Evolutionary conservation across 805 yeast species (phyloP).

Genomic region (Helenozyma rhizophorensis): DNA sequence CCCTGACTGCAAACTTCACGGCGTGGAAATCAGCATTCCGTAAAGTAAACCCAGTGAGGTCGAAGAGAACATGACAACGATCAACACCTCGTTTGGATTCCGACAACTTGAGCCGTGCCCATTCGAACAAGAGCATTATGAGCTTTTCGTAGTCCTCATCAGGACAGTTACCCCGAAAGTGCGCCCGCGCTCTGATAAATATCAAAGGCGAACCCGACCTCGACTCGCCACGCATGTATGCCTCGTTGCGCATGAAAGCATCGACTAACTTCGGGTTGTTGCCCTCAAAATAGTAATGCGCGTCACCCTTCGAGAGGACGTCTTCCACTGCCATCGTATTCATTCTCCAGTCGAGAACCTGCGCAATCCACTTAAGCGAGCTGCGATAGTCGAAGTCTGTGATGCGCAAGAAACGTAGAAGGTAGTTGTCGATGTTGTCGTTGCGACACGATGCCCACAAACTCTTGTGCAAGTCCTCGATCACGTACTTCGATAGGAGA

Average conservation of each 20-base stretch:
- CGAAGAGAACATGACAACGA: slow-evolving; percentile 9
- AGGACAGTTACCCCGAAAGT: slow-evolving; percentile 6
- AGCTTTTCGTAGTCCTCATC: slow-evolving; percentile 6
- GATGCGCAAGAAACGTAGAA: slow-evolving; percentile 8
- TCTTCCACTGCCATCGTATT: slow-evolving; percentile 6
- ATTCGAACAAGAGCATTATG: slow-evolving; percentile 6
- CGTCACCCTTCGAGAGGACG: slow-evolving; percentile 9
- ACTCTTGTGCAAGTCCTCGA: slow-evolving; percentile 11
- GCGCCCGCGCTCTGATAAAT: slow-evolving; percentile 4
- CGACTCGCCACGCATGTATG: slow-evolving; percentile 5
- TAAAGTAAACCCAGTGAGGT: slow-evolving; percentile 10
- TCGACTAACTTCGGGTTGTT: slow-evolving; percentile 2
- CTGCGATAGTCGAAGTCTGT: slow-evolving; percentile 4
- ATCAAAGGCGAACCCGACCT: slow-evolving; percentile 6
- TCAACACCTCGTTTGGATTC: slow-evolving; percentile 6
- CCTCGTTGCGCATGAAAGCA: slow-evolving; percentile 5
- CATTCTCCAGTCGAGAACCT: slow-evolving; percentile 8
- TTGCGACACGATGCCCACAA: slow-evolving; percentile 10
- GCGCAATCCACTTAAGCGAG: slow-evolving; percentile 7
- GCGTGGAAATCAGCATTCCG: slow-evolving; percentile 11
- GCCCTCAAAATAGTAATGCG: slow-evolving; percentile 2
- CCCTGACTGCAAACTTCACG: slow-evolving; percentile 6
- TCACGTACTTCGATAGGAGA: slow-evolving; percentile 2
- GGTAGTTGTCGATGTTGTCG: slow-evolving; percentile 8
- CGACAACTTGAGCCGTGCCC: slow-evolving; percentile 6